Evolutionary conservation across 306 rosid species (phyloP), one percentile per base, ranked within the genome.

Genomic region (Gynostemma pentaphyllum): DNA sequence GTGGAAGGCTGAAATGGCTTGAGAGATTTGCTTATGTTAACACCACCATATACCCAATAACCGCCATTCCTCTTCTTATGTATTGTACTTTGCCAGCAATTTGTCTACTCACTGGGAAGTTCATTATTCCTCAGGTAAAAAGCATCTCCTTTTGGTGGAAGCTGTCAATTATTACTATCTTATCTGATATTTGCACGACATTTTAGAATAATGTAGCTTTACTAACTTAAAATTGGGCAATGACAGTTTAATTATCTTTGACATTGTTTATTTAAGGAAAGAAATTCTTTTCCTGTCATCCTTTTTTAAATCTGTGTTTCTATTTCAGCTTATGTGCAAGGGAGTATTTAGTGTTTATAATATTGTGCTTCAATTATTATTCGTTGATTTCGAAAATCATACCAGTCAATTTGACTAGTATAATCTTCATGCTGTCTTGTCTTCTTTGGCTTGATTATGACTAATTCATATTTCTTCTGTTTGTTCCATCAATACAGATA

Each of bases 81-180:
- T 94, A 94, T 68, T 94, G 99, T 77, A 94, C 90, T 27, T 75
- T 94, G 77, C 99, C 99, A 0, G 95, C 99, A 18, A 89, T 94
- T 67, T 94, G 99, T 81, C 94, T 94, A 16, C 90, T 94, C 19
- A 94, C 99, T 0, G 90, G 90, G 83, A 88, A 86, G 84, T 94
- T 94, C 84, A 88, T 94, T 64, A 94, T 94, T 72, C 99, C 99
- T 5, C 99, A 94, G 99, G 99, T 94, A 53, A 41, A 19, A 30
- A 46, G 23, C 19, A 19, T 22, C 11, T 34, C n/a, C 29, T 65
- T 48, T 49, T 46, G 14, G n/a, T 18, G 42, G 45, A 36, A 22
- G 24, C 15, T 16, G 15, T 24, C 18, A 48, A 15, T 50, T 50
- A 34, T 6, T 34, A 34, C 39, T 9, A 34, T 34, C 39, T 34